Conservation (phyloP, 129 eudicot species). For the Centaurea solstitialis region DNA sequence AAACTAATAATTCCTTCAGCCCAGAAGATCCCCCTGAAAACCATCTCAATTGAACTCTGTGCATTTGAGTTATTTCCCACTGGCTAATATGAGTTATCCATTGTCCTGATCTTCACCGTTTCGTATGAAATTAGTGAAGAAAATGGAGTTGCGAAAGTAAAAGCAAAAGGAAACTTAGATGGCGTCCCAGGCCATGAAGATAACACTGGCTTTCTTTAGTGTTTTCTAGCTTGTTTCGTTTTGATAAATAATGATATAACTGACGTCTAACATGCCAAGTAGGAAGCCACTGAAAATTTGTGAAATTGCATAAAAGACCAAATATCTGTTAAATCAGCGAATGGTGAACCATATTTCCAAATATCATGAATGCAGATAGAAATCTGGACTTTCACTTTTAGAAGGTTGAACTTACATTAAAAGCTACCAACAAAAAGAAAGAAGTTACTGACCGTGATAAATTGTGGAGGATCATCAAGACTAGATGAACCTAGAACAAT, state of each 20-base stretch:
- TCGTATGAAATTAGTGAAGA: background rate
- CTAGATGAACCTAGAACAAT: slow-evolving; percentile 85
- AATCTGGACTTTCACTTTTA: background rate
- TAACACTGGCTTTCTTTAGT: background rate
- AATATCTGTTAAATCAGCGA: background rate
- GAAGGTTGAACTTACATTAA: background rate
- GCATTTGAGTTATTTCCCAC: background rate
- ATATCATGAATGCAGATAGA: slow-evolving; percentile 1
- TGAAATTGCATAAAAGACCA: background rate
- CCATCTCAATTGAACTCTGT: background rate
- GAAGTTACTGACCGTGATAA: slow-evolving; percentile 67
- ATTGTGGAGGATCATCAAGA: slow-evolving; percentile 89
- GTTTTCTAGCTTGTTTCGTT: background rate
- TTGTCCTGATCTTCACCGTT: background rate
- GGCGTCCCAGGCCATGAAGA: background rate
- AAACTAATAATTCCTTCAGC: background rate
- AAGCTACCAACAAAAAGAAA: background rate
- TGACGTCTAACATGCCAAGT: background rate
- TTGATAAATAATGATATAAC: background rate
- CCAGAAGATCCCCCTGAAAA: background rate
- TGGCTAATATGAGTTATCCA: background rate
- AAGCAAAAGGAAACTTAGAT: background rate
- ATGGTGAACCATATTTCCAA: background rate
- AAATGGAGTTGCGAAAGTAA: background rate
- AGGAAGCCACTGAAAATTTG: background rate